Evolutionary conservation across 2,329 filamentous ascomycete genomes (phyloP), one percentile per base, ranked within the genome.

Genomic region (Botrytis medusae): DNA sequence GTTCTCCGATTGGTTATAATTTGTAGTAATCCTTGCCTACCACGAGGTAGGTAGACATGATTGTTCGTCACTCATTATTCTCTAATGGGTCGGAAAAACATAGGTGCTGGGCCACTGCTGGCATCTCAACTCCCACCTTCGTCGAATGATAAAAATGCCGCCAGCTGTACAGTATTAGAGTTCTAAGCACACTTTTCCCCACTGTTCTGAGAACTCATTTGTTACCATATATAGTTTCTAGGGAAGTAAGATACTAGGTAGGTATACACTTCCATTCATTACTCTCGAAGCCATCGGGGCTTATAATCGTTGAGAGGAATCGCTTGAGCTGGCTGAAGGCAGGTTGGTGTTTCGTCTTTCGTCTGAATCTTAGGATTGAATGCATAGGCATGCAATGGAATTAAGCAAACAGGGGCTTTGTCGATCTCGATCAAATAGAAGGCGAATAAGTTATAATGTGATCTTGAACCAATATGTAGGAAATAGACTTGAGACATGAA

Each of bases 31-130:
- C 62, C 71, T 72, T 72, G 63, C 32, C 60, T 51, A 51, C 71
- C 71, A 68, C 71, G 71, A 68, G 62, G 63, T 40, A 48, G 57
- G 51, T 60, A 70, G 68, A 71, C 18, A 59, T 59, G 20, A 69
- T 40, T n/a, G 54, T 69, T 69, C 51, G 51, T 69, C 51, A 69
- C 51, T 22, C 67, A 69, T 60, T 42, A 7, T 69, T 46, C 40
- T 44, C 9, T 22, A 44, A 67, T 51, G 64, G 64, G 46, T 54
- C 46, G 64, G 64, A 40, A 54, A 29, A 51, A 54, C 32, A 34
- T 67, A 67, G 46, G 22, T 29, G n/a, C n/a, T 67, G 51, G 64
- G 46, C 12, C 48, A 54, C 25, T 48, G 46, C 64, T 67, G 64
- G 46, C 64, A 67, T 63, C 16, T 29, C 37, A 54, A 29, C 46